Evolutionary conservation across 805 yeast species (phyloP).

Genomic region (Lachancea nothofagi): DNA sequence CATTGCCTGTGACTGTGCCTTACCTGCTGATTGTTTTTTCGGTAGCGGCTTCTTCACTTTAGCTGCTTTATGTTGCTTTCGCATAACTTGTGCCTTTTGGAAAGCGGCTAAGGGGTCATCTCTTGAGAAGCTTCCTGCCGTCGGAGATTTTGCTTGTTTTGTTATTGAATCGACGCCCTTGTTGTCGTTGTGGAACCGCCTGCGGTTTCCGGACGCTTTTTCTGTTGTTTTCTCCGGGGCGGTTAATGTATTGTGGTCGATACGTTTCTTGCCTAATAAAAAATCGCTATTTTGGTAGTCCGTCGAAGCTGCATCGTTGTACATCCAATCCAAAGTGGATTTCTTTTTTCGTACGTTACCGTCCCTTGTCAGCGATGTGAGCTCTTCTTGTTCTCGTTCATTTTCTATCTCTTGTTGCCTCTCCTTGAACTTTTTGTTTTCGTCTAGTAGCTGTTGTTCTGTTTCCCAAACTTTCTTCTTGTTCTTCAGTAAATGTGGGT

Average conservation of each 20-base stretch:
- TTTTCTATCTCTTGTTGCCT: constrained; percentile 56
- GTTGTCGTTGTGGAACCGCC: not conserved
- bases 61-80: not conserved
- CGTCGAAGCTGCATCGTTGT: constrained; percentile 42
- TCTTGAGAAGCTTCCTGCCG: too few species aligned
- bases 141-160: not conserved
- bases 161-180: not conserved
- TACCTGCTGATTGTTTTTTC: not conserved
- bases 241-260: constrained; percentile 14
- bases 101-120: constrained; percentile 4
- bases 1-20: not conserved
- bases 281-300: constrained; percentile 18
- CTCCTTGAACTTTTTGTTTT: constrained; percentile 57
- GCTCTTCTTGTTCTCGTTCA: constrained; percentile 55
- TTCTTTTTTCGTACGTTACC: constrained; percentile 34
- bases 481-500: constrained; percentile 81
- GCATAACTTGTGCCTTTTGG: constrained; percentile 1
- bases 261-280: constrained; percentile 20
- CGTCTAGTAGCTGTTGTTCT: constrained; percentile 74
- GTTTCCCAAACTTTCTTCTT: constrained; percentile 77
- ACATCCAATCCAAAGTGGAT: constrained; percentile 81
- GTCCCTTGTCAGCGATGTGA: constrained; percentile 43
- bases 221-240: constrained; percentile 5
- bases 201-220: constrained; percentile 1
- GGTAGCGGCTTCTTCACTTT: not conserved